Evolutionary conservation across 2,329 filamentous ascomycete species (phyloP), one percentile per base, ranked within the genome.

Genomic region (Coniochaeta ligniaria): DNA sequence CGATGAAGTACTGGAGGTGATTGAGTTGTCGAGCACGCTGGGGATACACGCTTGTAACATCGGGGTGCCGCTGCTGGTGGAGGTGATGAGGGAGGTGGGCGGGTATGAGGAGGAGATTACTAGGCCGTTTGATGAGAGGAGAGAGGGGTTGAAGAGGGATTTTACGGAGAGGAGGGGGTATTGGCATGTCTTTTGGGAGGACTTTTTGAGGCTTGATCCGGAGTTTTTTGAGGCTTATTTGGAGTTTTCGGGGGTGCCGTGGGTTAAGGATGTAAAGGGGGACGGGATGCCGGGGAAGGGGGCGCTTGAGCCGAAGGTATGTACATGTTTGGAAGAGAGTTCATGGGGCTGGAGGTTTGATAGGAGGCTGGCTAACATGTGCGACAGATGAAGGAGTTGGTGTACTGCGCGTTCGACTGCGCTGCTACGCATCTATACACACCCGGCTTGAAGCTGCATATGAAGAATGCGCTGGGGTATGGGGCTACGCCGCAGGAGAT

Each of bases 181-280:
- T 63, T 80, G 77, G 77, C 75, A 77, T 61, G 66, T 62, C 0
- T 75, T 77, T 61, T 79, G 76, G 76, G 75, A 78, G 24, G 74
- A 76, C 22, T 76, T 79, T 45, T 59, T 79, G 28, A 65, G 72
- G 33, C 67, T 80, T 9, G 74, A 77, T 60, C 77, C 77, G 0
- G 75, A 80, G 41, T 80, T 80, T 65, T 80, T 81, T 66, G 75
- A 71, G 52, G 77, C 74, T 0, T 81, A 80, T 65, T 66, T 76
- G 24, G 75, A 79, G 38, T 79, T 80, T 63, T 77, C 75, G 11
- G 71, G 71, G 22, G 70, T 80, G 43, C 76, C 78, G 6, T 78
- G 75, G 72, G 66, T 66, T 12, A 73, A 69, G 59, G 63, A 66
- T 20, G 72, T 67, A 4, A 56, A 62, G 17, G 65, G 63, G 22